Percentiles rank a stretch among this genome's conserved stretches.
phyloP scores from a whole-genome alignment of 192 early-diverging fungal genomes.

The Spizellomyces punctatus region DNA sequence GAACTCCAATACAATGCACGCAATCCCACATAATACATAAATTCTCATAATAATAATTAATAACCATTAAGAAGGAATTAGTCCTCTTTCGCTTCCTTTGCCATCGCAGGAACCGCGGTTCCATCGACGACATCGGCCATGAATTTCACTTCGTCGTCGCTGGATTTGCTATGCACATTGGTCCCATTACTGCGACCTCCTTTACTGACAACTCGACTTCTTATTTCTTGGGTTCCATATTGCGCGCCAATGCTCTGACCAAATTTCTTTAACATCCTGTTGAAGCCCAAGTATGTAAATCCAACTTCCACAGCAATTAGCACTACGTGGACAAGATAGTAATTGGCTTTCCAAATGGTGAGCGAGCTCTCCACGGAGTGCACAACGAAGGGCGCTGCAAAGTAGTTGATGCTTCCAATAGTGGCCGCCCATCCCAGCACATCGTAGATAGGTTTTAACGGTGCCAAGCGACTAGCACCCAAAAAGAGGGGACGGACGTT shows the following conservation, averaged over 20 bases:
- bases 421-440: constrained; percentile 69
- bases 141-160: no score
- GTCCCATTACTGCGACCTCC: background rate
- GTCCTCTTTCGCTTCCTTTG: no score
- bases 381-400: constrained; percentile 71
- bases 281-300: constrained; percentile 2
- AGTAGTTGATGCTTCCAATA: constrained; percentile 68
- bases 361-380: constrained; percentile 58
- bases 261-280: background rate
- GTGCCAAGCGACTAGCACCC: constrained; percentile 33
- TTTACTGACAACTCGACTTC: background rate
- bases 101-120: no score
- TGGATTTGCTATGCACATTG: background rate
- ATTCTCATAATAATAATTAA: no score
- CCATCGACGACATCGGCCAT: no score
- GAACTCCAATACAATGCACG: no score
- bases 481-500: constrained; percentile 64
- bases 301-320: constrained; percentile 38
- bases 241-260: constrained; percentile 20
- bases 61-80: no score
- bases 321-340: constrained; percentile 64
- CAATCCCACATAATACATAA: background rate
- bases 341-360: constrained; percentile 61
- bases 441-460: constrained; percentile 67
- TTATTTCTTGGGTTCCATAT: background rate